A percentile compares a stretch with the other conserved stretches of the same genome.
Conservation (phyloP, 2,329 filamentous ascomycete species). For the Akanthomyces uredinophilus region DNA sequence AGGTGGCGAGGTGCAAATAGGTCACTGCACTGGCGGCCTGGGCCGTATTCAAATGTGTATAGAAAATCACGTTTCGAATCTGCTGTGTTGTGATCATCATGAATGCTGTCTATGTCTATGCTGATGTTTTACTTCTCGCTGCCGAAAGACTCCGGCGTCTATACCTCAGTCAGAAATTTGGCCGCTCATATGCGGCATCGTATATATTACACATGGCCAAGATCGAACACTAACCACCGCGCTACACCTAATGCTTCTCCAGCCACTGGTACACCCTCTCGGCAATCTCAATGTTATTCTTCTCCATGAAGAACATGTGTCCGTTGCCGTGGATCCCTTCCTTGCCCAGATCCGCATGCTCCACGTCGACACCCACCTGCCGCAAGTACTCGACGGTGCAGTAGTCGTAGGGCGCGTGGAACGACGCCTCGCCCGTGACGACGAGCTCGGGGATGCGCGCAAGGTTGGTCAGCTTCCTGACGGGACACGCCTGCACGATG, state of each 20-base stretch:
- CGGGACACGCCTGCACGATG: conserved; percentile 26
- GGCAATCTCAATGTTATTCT: conserved; percentile 30
- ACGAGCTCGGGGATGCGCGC: conserved; percentile 40
- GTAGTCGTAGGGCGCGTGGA: conserved; percentile 48
- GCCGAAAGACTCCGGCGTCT: too few species aligned
- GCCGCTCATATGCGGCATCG: too few species aligned
- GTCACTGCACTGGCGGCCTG: not conserved
- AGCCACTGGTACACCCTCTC: conserved; percentile 19
- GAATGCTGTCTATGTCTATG: too few species aligned
- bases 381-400: conserved; percentile 45
- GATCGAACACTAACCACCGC: too few species aligned
- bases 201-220: too few species aligned
- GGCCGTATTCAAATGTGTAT: too few species aligned
- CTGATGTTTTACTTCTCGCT: too few species aligned
- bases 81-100: too few species aligned
- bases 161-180: too few species aligned
- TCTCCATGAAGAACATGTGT: conserved; percentile 45
- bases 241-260: conserved; percentile 9
- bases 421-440: conserved; percentile 44
- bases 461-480: conserved; percentile 39
- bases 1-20: not conserved
- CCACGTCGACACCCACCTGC: conserved; percentile 41
- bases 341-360: conserved; percentile 40
- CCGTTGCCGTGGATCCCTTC: conserved; percentile 45
- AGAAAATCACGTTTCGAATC: too few species aligned